Conservation (phyloP, 306 rosid genomes). For the Citrullus amarus region DNA sequence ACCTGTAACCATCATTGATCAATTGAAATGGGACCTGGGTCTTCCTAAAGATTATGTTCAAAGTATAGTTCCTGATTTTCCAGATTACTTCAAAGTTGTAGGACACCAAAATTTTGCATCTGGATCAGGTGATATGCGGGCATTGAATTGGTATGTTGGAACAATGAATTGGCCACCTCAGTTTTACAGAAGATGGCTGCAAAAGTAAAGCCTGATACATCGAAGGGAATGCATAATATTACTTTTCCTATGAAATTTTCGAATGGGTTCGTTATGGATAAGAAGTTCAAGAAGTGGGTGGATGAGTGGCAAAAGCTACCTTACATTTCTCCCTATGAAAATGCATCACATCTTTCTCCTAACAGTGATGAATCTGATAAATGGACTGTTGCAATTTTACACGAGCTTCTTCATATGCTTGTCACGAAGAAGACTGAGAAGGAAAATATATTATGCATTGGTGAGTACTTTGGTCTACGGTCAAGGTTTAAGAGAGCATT, state of each 20-base stretch:
- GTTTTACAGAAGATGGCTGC: conserved; percentile 32
- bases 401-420: conserved; percentile 67
- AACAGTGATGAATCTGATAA: conserved; percentile 61
- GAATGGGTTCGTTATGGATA: conserved; percentile 63
- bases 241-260: conserved; percentile 52
- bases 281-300: conserved; percentile 59
- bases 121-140: conserved; percentile 12
- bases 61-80: conserved; percentile 49
- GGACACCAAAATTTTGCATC: conserved; percentile 5
- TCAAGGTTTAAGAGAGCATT: conserved; percentile 67
- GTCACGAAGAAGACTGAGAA: conserved; percentile 62
- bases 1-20: conserved; percentile 31
- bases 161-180: conserved; percentile 41
- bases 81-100: conserved; percentile 49
- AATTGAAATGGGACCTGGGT: conserved; percentile 68
- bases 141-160: conserved; percentile 80
- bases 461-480: conserved; percentile 64
- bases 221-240: conserved; percentile 11
- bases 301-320: conserved; percentile 69
- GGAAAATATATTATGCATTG: conserved; percentile 44
- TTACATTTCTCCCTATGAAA: conserved; percentile 65
- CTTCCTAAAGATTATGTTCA: conserved; percentile 42
- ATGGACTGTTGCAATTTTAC: conserved; percentile 66
- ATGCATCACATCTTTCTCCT: conserved; percentile 37
- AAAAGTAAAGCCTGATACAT: neutral